Evolutionary conservation across 176 grass and related monocot species (phyloP), one percentile per base, ranked within the genome.

Genomic region (Juncus effusus): DNA sequence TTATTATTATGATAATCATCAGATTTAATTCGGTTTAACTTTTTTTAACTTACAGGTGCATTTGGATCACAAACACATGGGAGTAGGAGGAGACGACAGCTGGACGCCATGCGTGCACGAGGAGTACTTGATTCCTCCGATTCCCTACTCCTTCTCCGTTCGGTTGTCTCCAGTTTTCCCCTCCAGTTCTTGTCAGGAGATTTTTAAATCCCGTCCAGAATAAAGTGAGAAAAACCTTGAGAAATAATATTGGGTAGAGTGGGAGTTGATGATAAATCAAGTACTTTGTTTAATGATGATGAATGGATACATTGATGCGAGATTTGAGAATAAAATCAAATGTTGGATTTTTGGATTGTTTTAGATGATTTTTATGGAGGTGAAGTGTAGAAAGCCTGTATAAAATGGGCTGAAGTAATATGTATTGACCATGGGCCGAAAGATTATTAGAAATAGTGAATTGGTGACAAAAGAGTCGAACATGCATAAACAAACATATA

Each of bases 51-150:
- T 79, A 72, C 65, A 97, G 88, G 88, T 97, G 67, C 94, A 92
- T 74, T 85, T 92, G 61, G 94, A 97, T 38, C 82, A 92, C 68
- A 89, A 61, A 58, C 94, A 97, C 64, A 97, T 92, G 88, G 85
- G 94, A 38, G 3, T 97, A 69, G 94, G 85, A 4, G 88, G 94
- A 3, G 94, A 97, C 60, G 94, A 97, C 45, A 89, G 94, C 61
- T 97, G 88, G 85, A 65, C 88, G 7, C 94, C 94, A 38, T 82
- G 74, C 50, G 83, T 92, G 51, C 85, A 97, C 13, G 88, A 97
- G 36, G 42, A 92, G 60, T 97, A 84, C 77, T 70, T 89, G 51
- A 73, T 92, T 54, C 67, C 67, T 78, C 80, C 93, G 49, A 39
- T 79, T 51, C 78, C 80, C 4, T 92, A 82, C 80, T 40, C 71